Evolutionary conservation across 2,329 filamentous ascomycete species (phyloP).

Genomic region (Ascochyta viciae-villosae): DNA sequence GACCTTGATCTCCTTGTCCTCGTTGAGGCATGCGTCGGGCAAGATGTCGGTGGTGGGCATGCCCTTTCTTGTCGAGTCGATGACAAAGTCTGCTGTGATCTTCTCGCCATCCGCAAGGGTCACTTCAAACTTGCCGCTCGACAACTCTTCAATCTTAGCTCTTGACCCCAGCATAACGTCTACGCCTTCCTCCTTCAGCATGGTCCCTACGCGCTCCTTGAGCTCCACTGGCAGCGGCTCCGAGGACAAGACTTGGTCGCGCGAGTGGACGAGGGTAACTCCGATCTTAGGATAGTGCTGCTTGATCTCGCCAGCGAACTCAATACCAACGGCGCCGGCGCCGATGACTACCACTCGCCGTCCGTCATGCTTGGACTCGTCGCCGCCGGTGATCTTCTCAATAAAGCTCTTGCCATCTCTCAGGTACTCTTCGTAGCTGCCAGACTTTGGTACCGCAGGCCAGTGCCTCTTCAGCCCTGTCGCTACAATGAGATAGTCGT

Average conservation of each 20-base stretch:
- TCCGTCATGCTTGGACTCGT: slow-evolving; percentile 33
- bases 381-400: slow-evolving; percentile 47
- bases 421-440: slow-evolving; percentile 68
- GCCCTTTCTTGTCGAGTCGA: slow-evolving; percentile 72
- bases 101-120: slow-evolving; percentile 52
- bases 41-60: slow-evolving; percentile 69
- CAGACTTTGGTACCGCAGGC: slow-evolving; percentile 74
- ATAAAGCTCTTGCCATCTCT: slow-evolving; percentile 68
- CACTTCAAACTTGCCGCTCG: slow-evolving; percentile 50
- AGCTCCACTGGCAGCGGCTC: slow-evolving; percentile 75
- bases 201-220: slow-evolving; percentile 66
- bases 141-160: slow-evolving; percentile 53
- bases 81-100: slow-evolving; percentile 68
- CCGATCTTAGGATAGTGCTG: slow-evolving; percentile 66
- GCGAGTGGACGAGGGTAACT: slow-evolving; percentile 79
- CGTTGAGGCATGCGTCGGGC: slow-evolving; percentile 64
- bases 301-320: slow-evolving; percentile 83
- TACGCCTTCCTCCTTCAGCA: slow-evolving; percentile 69
- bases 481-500: slow-evolving; percentile 79
- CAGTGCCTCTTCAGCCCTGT: slow-evolving; percentile 74
- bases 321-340: slow-evolving; percentile 79
- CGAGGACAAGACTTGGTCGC: slow-evolving; percentile 72
- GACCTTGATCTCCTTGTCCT: slow-evolving; percentile 71
- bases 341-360: slow-evolving; percentile 74
- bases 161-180: slow-evolving; percentile 69